Percentiles rank a stretch among this genome's conserved stretches.
These are phyloP conservation scores for Moricandia moricandioides DNA, from an alignment of 345 rosid species.

Conservation along the genomic window DNA sequence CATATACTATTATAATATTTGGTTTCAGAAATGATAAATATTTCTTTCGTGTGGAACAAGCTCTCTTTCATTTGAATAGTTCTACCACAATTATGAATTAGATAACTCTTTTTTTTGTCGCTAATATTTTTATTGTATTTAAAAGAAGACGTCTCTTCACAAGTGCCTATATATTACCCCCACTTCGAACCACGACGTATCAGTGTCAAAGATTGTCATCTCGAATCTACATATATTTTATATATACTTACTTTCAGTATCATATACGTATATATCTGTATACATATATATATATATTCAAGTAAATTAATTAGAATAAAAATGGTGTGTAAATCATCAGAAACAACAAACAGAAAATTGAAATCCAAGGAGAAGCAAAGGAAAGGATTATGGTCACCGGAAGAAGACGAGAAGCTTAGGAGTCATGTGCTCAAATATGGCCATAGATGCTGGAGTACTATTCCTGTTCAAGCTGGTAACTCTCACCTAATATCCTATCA, in stretches of 20 bases:
- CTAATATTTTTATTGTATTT: not conserved
- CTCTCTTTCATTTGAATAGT: conserved; percentile 23
- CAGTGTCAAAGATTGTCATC: conserved; percentile 20
- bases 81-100: conserved; percentile 2
- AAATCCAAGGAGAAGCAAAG: conserved; percentile 48
- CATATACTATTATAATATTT: not conserved
- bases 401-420: conserved; percentile 81
- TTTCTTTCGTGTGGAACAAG: conserved; percentile 30
- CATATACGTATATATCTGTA: not conserved
- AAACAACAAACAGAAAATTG: not conserved
- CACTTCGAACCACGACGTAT: conserved; percentile 19
- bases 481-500: not conserved
- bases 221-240: not conserved
- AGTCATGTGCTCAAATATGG: conserved; percentile 64
- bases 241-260: conserved; percentile 16
- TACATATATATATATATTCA: not conserved
- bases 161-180: conserved; percentile 26
- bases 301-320: not conserved
- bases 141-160: not conserved
- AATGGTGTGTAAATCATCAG: conserved; percentile 30
- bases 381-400: conserved; percentile 97
- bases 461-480: conserved; percentile 79
- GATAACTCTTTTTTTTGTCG: not conserved
- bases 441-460: conserved; percentile 86
- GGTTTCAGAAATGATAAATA: not conserved